phyloP scores from a whole-genome alignment of 768 basidiomycete species.

The Tricholoma saponaceum region DNA sequence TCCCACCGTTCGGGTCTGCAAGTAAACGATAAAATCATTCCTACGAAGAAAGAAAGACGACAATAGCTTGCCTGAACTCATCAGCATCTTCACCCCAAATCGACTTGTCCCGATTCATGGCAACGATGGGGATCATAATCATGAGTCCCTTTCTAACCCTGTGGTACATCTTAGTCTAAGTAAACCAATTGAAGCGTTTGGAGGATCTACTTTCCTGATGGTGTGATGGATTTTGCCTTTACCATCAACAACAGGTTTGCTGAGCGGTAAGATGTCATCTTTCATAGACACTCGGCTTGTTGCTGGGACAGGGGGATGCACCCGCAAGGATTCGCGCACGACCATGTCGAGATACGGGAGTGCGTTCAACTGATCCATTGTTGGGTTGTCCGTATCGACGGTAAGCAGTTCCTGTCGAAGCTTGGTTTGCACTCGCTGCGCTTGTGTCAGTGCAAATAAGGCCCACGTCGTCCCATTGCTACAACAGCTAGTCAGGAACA shows the following conservation, averaged over 20 bases:
- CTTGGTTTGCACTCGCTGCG: constrained; percentile 45
- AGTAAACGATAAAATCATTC: constrained; percentile 17
- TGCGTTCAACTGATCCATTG: constrained; percentile 64
- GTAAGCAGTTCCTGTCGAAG: constrained; percentile 55
- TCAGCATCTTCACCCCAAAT: constrained; percentile 63
- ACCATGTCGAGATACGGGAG: constrained; percentile 70
- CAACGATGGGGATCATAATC: constrained; percentile 46
- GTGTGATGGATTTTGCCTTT: constrained; percentile 34
- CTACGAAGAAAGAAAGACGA: constrained; percentile 17
- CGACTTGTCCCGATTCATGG: constrained; percentile 44
- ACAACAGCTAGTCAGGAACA: neutral
- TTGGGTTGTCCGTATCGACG: constrained; percentile 50
- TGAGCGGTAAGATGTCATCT: constrained; percentile 52
- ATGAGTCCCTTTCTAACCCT: constrained; percentile 42
- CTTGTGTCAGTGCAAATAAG: constrained; percentile 48
- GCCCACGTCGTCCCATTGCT: constrained; percentile 54
- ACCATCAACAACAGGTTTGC: constrained; percentile 38
- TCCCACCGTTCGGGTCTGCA: constrained; percentile 67
- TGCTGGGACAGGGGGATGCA: constrained; percentile 47
- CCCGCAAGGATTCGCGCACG: constrained; percentile 54
- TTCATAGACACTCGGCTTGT: constrained; percentile 42
- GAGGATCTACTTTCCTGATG: constrained; percentile 31
- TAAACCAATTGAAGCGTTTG: neutral
- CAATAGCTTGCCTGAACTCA: constrained; percentile 48
- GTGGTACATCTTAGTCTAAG: neutral